A percentile compares a stretch with the other conserved stretches of the same genome.
Conservation (phyloP, 2,329 filamentous ascomycete species). For the Fusarium longipes region DNA sequence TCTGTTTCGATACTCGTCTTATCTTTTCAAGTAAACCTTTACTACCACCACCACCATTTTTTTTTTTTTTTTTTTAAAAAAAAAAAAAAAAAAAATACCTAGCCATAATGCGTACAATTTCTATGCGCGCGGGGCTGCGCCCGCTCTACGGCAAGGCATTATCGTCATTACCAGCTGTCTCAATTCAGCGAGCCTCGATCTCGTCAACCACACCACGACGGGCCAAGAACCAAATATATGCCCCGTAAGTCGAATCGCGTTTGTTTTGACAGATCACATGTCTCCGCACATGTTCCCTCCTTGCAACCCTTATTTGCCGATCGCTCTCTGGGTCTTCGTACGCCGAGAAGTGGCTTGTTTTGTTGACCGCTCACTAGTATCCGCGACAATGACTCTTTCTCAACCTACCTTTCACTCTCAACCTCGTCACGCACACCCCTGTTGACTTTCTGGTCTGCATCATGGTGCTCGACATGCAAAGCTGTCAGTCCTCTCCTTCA, state of each 20-base stretch:
- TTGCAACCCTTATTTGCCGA: conserved; percentile 40
- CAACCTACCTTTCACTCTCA: conserved; percentile 66
- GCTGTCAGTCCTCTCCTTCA: conserved; percentile 61
- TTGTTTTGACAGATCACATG: conserved; percentile 24
- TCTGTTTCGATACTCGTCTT: neutral
- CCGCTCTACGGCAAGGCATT: conserved; percentile 13
- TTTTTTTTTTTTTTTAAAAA: no score
- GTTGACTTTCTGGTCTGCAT: conserved; percentile 70
- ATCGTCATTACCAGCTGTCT: conserved; percentile 4
- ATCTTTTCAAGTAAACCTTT: neutral
- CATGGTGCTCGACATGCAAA: conserved; percentile 67
- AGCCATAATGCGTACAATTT: conserved; percentile 10
- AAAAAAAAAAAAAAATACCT: neutral
- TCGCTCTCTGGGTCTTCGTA: conserved; percentile 15
- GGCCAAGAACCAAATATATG: conserved; percentile 52
- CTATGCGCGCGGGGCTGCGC: conserved; percentile 18
- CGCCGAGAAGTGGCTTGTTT: conserved; percentile 22
- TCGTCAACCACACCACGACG: conserved; percentile 43
- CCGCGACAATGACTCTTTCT: conserved; percentile 64
- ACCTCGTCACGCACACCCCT: conserved; percentile 65
- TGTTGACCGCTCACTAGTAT: conserved; percentile 55
- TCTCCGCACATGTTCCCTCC: conserved; percentile 18
- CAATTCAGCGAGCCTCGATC: conserved; percentile 29
- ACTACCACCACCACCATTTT: no score
- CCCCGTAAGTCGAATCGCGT: conserved; percentile 47